A percentile compares a stretch with the other conserved stretches of the same genome.
phyloP scores from a whole-genome alignment of 805 yeast species.

The Ogataea ramenticola region DNA sequence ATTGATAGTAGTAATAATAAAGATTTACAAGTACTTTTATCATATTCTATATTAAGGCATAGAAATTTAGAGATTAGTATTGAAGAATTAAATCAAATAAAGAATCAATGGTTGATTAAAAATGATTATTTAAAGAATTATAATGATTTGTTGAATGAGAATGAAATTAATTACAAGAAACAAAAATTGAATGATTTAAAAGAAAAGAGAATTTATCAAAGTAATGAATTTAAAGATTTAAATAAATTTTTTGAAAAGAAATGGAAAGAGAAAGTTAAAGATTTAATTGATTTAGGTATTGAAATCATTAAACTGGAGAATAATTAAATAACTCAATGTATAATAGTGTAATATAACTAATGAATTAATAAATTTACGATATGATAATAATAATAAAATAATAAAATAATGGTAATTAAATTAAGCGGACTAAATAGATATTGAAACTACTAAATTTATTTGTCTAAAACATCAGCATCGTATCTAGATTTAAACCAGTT shows the following conservation, averaged over 20 bases:
- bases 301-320: constrained; percentile 21
- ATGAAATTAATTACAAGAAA: constrained; percentile 26
- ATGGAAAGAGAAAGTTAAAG: constrained; percentile 44
- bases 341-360: too few relatives aligned
- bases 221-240: constrained; percentile 36
- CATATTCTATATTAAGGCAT: constrained; percentile 32
- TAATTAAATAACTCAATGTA: too few relatives aligned
- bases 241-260: constrained; percentile 36
- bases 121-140: constrained; percentile 27
- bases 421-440: neutral
- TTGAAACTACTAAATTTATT: constrained; percentile 33
- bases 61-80: constrained; percentile 25
- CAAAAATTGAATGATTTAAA: constrained; percentile 34
- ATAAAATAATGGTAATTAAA: neutral
- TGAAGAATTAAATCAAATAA: constrained; percentile 6
- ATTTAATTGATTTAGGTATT: constrained; percentile 30
- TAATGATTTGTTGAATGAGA: constrained; percentile 19
- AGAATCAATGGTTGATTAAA: constrained; percentile 30
- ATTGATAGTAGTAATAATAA: constrained; percentile 1
- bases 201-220: constrained; percentile 33
- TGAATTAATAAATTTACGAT: neutral
- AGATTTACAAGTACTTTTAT: constrained; percentile 23
- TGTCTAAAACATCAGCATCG: constrained; percentile 95
- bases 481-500: constrained; percentile 99
- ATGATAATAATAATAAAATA: too few relatives aligned